Percentiles rank a stretch among this genome's conserved stretches.
Evolutionary conservation across 2,329 filamentous ascomycete species (phyloP).

Genomic region (Chaetomium sp.): DNA sequence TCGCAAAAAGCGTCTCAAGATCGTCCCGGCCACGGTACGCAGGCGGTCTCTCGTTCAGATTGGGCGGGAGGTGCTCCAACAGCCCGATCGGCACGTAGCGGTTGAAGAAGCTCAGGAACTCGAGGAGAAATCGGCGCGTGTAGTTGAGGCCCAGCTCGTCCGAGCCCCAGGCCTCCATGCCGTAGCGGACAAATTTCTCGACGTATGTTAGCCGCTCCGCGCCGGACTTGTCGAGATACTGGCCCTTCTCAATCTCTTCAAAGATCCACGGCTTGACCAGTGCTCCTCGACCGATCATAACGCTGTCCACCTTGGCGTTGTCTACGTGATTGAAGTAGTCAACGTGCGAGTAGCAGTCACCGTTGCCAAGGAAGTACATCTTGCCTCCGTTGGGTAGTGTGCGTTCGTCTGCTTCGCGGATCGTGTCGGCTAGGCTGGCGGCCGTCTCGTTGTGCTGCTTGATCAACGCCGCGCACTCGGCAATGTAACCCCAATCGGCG

Average conservation of each 20-base stretch:
- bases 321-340: slow-evolving; percentile 78
- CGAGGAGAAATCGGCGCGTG: slow-evolving; percentile 84
- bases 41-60: slow-evolving; percentile 82
- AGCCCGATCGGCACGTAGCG: slow-evolving; percentile 88
- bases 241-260: slow-evolving; percentile 85
- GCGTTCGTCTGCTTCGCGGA: slow-evolving; percentile 67
- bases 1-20: slow-evolving; percentile 86
- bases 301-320: slow-evolving; percentile 75
- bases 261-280: slow-evolving; percentile 98
- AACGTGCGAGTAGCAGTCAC: slow-evolving; percentile 87
- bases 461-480: slow-evolving; percentile 79
- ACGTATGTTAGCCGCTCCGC: slow-evolving; percentile 78
- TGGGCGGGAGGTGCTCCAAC: slow-evolving; percentile 80
- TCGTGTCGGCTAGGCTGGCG: slow-evolving; percentile 65
- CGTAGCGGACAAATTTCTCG: slow-evolving; percentile 84
- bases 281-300: slow-evolving; percentile 95
- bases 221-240: slow-evolving; percentile 93
- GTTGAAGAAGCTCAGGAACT: slow-evolving; percentile 91
- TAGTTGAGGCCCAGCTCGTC: slow-evolving; percentile 91
- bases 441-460: slow-evolving; percentile 68
- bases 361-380: slow-evolving; percentile 92
- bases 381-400: slow-evolving; percentile 63
- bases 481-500: slow-evolving; percentile 95
- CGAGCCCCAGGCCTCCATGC: slow-evolving; percentile 89
- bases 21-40: slow-evolving; percentile 79